A percentile compares a stretch with the other conserved stretches of the same genome.
Evolutionary conservation across 768 basidiomycete genomes (phyloP).

Genomic region (Daedaleopsis sinensis): DNA sequence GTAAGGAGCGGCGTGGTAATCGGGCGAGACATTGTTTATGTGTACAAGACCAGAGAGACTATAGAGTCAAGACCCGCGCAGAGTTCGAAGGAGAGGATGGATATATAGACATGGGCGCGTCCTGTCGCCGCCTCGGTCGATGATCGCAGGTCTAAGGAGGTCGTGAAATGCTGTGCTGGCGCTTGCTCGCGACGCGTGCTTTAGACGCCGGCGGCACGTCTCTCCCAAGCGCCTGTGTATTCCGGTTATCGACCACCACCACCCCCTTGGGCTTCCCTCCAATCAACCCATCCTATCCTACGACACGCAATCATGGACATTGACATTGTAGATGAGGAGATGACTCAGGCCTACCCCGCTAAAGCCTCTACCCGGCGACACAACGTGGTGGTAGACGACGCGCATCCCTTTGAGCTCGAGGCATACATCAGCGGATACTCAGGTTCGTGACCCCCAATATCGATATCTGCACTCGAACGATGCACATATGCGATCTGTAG

Average conservation of each 20-base stretch:
- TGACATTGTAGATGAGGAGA: background rate
- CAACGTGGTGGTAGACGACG: constrained; percentile 57
- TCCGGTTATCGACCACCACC: background rate
- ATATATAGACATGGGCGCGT: no score
- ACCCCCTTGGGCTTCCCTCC: background rate
- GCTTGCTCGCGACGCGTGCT: no score
- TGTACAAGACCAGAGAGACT: no score
- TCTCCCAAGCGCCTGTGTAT: background rate
- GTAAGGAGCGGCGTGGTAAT: constrained; percentile 13
- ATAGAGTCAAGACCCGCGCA: no score
- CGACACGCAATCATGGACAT: background rate
- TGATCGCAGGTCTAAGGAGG: no score
- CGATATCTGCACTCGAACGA: background rate
- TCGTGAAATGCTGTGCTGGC: no score
- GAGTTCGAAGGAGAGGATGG: no score
- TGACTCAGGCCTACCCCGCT: background rate
- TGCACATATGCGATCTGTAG: constrained; percentile 38
- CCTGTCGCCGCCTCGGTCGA: no score
- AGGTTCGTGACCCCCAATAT: constrained; percentile 45
- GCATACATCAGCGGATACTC: constrained; percentile 75
- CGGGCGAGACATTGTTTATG: constrained; percentile 9
- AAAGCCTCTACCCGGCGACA: constrained; percentile 16
- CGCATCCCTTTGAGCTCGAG: constrained; percentile 89
- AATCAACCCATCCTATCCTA: background rate
- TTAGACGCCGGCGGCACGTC: background rate